A percentile compares a stretch with the other conserved stretches of the same genome.
These are phyloP conservation scores for Spatholobus suberectus DNA, from an alignment of 306 rosid species.

Conservation along the genomic window DNA sequence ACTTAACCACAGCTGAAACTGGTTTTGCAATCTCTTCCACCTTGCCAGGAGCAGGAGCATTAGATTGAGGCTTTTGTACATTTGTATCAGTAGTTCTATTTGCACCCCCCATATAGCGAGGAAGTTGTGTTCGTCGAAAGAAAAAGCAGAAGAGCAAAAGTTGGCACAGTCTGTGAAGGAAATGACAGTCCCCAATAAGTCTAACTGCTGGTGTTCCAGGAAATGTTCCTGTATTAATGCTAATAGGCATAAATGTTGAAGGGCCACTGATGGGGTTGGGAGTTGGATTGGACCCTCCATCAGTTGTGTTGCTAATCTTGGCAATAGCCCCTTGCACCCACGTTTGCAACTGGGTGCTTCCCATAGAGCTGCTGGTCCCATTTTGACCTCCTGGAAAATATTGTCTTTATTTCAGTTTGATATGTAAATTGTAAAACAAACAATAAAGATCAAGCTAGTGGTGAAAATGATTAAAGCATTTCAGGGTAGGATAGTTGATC, in stretches of 20 bases:
- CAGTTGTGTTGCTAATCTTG: slow-evolving; percentile 85
- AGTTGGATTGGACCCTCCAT: slow-evolving; percentile 79
- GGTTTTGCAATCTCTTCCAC: slow-evolving; percentile 83
- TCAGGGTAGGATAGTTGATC: slow-evolving; percentile 5
- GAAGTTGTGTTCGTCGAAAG: slow-evolving; percentile 88
- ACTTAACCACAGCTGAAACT: slow-evolving; percentile 59
- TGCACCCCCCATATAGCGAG: slow-evolving; percentile 70
- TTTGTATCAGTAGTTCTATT: slow-evolving; percentile 78
- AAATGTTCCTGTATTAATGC: slow-evolving; percentile 98
- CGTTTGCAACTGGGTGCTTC: slow-evolving; percentile 92
- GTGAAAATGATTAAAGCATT: background rate
- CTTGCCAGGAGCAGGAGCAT: slow-evolving; percentile 72
- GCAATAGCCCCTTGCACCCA: slow-evolving; percentile 99
- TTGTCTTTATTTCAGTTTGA: slow-evolving; percentile 29
- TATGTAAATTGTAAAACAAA: slow-evolving; percentile 14
- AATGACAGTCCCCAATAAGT: slow-evolving; percentile 98
- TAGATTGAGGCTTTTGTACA: slow-evolving; percentile 74
- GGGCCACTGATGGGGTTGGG: slow-evolving; percentile 95
- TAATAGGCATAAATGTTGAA: slow-evolving; percentile 92
- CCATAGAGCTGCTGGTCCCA: slow-evolving; percentile 76
- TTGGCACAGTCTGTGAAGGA: slow-evolving; percentile 96
- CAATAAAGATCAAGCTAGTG: background rate
- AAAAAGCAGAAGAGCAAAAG: slow-evolving; percentile 96
- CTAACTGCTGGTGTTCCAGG: slow-evolving; percentile 99
- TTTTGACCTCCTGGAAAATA: slow-evolving; percentile 75